Conservation (phyloP, 164 flowering plant species). For the Aristolochia fimbriata region DNA sequence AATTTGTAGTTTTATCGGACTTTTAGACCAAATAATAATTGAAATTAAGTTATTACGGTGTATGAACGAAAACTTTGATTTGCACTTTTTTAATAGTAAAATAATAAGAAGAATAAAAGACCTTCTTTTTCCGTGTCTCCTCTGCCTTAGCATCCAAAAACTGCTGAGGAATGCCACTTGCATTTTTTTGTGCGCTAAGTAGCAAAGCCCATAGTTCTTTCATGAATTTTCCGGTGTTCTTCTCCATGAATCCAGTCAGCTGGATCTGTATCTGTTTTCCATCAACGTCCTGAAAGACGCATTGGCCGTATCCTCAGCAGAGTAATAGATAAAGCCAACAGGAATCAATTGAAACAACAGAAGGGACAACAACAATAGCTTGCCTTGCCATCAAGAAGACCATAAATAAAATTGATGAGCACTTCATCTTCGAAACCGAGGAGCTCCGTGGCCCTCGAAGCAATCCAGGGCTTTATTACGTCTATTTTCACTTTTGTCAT, state of each 20-base stretch:
- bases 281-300: slow-evolving; percentile 54
- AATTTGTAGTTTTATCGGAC: background rate
- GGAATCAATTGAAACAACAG: background rate
- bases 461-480: slow-evolving; percentile 88
- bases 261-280: slow-evolving; percentile 90
- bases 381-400: slow-evolving; percentile 86
- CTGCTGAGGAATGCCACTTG: slow-evolving; percentile 93
- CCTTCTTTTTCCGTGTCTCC: slow-evolving; percentile 76
- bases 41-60: background rate
- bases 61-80: too few relatives aligned
- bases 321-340: background rate
- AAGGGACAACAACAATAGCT: background rate
- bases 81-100: background rate
- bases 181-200: slow-evolving; percentile 82
- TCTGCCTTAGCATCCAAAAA: slow-evolving; percentile 93
- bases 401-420: slow-evolving; percentile 77
- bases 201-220: slow-evolving; percentile 90
- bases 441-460: slow-evolving; percentile 75
- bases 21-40: background rate
- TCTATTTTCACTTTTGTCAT: slow-evolving; percentile 84
- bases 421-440: slow-evolving; percentile 98
- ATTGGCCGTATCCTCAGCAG: too few relatives aligned
- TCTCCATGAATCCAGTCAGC: slow-evolving; percentile 97
- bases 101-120: slow-evolving; percentile 8
- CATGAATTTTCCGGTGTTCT: slow-evolving; percentile 95